Base-by-base conservation (phyloP, 805 yeast species). In the Zygosaccharomyces kombuchaensis region DNA sequence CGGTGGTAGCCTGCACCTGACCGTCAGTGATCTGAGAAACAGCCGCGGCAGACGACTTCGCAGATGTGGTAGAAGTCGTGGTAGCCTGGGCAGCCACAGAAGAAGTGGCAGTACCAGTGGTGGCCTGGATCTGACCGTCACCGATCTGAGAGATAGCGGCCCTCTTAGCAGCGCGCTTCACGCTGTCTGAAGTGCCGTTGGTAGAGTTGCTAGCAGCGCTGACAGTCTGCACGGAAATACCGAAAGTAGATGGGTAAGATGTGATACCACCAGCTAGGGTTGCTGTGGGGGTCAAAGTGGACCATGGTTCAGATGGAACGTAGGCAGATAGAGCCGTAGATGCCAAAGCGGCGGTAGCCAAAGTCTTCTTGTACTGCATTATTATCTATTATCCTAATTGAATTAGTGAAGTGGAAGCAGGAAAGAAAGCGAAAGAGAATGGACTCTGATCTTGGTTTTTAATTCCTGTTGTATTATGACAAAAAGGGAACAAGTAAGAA, bases 251-350 rank as follows among this genome's bases (percentile, higher is more conserved):
- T 34, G 76, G 48, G 73, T 76, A 77, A 56, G 78, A 78, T 39
- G 86, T 77, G 41, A 74, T 55, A 50, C 80, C 83, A 58, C 80
- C 80, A 9, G 78, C 54, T 49, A 74, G 73, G 38, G 78, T 64
- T 39, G 76, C 77, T 34, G 65, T 46, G 55, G 93, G 90, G 31
- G 89, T 82, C 65, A 84, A 73, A 45, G 88, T 81, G 44, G 84
- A 66, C 85, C 85, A 84, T 57, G 83, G 80, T 49, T 78, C 82
- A 44, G 80, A 65, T 51, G 84, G 85, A 54, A 80, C 77, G 55
- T 76, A 76, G 47, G 87, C 87, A 42, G 84, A 83, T 42, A 73
- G 43, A 27, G 81, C 72, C 13, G 72, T 48, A n/a, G 78, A 63
- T 44, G 75, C 73, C 34, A 78, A 60, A 53, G 78, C 68, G 43